Evolutionary conservation across 306 rosid genomes (phyloP), one percentile per base, ranked within the genome.

Genomic region (Trichosanthes truncata): DNA sequence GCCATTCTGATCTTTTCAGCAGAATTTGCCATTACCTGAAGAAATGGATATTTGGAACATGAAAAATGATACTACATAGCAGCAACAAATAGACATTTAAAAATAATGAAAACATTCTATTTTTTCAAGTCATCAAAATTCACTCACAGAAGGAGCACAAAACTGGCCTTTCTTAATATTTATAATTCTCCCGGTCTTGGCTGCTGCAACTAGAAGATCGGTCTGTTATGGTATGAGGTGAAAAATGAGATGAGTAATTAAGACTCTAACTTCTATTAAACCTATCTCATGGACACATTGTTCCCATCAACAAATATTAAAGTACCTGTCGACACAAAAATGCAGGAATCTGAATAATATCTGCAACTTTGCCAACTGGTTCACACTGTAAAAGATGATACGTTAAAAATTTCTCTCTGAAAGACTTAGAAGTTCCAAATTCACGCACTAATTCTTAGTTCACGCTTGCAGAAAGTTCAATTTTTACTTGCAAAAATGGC

Each of bases 151-250:
- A 83, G 99, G 87, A 86, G 97, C 97, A 87, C 97, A 95, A 80
- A 95, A 95, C 87, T 95, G 99, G 84, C 99, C 99, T 87, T 95
- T 95, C 87, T 95, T 93, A 56, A 95, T 90, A 84, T 95, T 86
- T 79, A 95, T 76, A 83, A 93, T 93, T 87, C 85, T 91, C 67
- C 99, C 99, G 56, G 97, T 95, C 87, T 93, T 86, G 79, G 99
- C 99, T 48, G 99, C 99, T 66, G 93, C 97, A 80, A 90, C 94
- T 82, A 95, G 92, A 85, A 95, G 99, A 88, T 95, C 99, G 61
- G 97, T 95, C 99, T 93, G 99, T 75, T 86, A 84, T 57, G 76
- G 76, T 35, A 86, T 72, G 85, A 67, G 79, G 77, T 69, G 74
- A 74, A 61, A 89, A 72, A 60, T 61, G 38, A 88, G 86, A 76